Conservation (phyloP, 805 yeast genomes). For the Ogataea glucozyma region DNA sequence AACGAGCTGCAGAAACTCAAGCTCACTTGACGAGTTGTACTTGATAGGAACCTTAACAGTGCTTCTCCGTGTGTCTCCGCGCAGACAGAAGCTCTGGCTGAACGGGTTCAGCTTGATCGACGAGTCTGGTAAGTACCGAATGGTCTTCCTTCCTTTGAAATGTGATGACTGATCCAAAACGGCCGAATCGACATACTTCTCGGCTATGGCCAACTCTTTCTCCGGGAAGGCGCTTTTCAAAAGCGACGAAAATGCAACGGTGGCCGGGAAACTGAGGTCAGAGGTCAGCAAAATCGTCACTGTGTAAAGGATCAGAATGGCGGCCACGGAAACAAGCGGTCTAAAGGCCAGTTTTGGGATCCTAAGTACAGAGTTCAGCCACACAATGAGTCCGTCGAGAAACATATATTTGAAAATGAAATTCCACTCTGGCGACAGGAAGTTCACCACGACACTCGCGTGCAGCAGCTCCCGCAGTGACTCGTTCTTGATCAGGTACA, state of each 20-base stretch:
- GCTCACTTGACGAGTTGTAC: slow-evolving; percentile 75
- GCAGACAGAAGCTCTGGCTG: slow-evolving; percentile 61
- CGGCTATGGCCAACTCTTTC: slow-evolving; percentile 36
- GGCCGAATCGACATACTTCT: slow-evolving; percentile 37
- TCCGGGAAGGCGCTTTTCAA: slow-evolving; percentile 26
- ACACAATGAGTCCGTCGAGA: slow-evolving; percentile 70
- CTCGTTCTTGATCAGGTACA: slow-evolving; percentile 56
- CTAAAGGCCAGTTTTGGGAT: slow-evolving; percentile 73
- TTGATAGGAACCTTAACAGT: slow-evolving; percentile 63
- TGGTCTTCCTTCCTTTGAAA: slow-evolving; percentile 82
- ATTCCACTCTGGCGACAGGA: slow-evolving; percentile 50
- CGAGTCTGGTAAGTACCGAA: slow-evolving; percentile 88
- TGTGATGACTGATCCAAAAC: slow-evolving; percentile 55
- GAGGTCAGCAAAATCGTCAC: slow-evolving; percentile 57
- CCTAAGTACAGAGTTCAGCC: slow-evolving; percentile 70
- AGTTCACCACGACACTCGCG: slow-evolving; percentile 32
- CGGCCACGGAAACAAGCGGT: slow-evolving; percentile 52
- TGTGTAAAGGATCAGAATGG: slow-evolving; percentile 47
- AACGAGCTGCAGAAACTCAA: slow-evolving; percentile 66
- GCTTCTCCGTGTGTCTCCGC: slow-evolving; percentile 34
- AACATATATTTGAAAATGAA: slow-evolving; percentile 71
- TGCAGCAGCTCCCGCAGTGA: slow-evolving; percentile 22
- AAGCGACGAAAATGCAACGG: slow-evolving; percentile 24
- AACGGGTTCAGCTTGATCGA: slow-evolving; percentile 82
- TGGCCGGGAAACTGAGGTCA: slow-evolving; percentile 50